Evolutionary conservation across 192 early-diverging fungal genomes (phyloP).

Genomic region (Mortierella hygrophila): DNA sequence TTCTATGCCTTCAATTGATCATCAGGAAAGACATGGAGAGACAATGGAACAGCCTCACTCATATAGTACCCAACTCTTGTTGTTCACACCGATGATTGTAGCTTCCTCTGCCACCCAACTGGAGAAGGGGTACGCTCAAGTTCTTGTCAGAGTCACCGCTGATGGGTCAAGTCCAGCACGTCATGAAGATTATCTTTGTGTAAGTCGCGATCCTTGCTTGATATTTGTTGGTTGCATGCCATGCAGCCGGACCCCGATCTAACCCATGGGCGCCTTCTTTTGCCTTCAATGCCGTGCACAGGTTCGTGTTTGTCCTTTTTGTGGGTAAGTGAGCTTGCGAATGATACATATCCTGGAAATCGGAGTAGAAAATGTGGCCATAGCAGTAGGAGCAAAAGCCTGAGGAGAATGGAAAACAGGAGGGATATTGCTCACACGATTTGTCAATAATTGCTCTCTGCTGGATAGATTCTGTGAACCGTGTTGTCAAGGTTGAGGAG

Average conservation of each 20-base stretch:
- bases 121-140: slow-evolving; percentile 61
- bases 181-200: slow-evolving; percentile 66
- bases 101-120: slow-evolving; percentile 63
- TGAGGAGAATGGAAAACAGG: neutral
- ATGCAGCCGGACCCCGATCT: neutral
- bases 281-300: slow-evolving; percentile 15
- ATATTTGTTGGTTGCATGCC: neutral
- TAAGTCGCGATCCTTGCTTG: slow-evolving; percentile 27
- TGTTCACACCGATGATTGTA: slow-evolving; percentile 9
- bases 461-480: slow-evolving; percentile 65
- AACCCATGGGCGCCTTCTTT: neutral
- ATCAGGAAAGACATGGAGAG: neutral
- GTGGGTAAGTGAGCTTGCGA: slow-evolving; percentile 55
- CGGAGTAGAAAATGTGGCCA: neutral
- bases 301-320: slow-evolving; percentile 67
- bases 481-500: slow-evolving; percentile 54
- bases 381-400: neutral
- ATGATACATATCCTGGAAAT: neutral
- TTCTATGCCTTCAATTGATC: neutral
- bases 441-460: neutral
- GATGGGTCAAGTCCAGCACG: slow-evolving; percentile 59
- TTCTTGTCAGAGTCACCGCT: slow-evolving; percentile 59
- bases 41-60: neutral
- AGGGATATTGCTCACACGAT: neutral
- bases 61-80: neutral